Conservation (phyloP, 805 yeast species). For the Maudiozyma saulgeensis region DNA sequence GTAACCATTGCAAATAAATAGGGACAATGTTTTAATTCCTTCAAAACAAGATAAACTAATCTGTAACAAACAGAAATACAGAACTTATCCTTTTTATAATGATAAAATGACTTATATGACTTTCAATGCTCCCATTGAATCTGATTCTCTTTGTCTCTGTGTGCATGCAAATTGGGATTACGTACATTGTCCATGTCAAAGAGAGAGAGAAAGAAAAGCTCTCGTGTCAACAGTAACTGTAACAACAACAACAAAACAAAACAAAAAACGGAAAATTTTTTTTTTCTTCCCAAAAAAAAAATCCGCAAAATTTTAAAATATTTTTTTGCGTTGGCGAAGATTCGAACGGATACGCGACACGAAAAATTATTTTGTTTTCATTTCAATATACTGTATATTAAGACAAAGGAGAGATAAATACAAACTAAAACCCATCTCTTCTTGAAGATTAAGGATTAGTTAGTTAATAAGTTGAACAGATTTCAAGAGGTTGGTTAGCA, state of each 20-base stretch:
- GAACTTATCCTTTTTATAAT: too few species aligned
- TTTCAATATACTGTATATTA: background rate
- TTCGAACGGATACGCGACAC: background rate
- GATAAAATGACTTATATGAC: too few species aligned
- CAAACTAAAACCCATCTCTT: too few species aligned
- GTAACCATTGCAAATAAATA: conserved; percentile 8
- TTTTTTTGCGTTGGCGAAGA: background rate
- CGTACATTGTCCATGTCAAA: background rate
- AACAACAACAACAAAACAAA: background rate
- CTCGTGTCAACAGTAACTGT: too few species aligned
- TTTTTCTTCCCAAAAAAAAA: background rate
- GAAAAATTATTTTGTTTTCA: background rate
- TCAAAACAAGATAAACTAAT: background rate
- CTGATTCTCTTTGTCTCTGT: background rate
- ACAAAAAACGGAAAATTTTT: background rate
- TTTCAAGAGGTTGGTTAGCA: too few species aligned
- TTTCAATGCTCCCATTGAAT: background rate
- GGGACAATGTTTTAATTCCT: too few species aligned
- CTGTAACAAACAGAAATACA: background rate
- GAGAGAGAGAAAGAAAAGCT: background rate
- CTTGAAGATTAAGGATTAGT: too few species aligned
- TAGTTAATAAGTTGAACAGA: too few species aligned
- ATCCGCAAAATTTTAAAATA: background rate
- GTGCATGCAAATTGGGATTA: too few species aligned
- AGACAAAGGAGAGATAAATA: background rate